A percentile compares a stretch with the other conserved stretches of the same genome.
These are phyloP conservation scores for Saturnispora sanitii DNA, from an alignment of 805 yeast genomes.

Conservation along the genomic window DNA sequence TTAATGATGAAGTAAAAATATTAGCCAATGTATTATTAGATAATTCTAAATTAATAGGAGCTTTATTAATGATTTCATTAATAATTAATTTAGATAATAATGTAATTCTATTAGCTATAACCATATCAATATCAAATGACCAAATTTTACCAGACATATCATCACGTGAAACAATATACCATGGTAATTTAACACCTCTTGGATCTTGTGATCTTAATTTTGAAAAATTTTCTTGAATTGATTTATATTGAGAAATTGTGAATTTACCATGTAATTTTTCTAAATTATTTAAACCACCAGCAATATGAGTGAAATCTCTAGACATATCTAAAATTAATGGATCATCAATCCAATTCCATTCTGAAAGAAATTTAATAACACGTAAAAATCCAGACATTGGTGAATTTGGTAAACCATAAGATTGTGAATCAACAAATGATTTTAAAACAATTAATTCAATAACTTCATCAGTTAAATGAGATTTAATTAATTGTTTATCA, in stretches of 20 bases:
- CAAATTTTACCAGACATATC: conserved; percentile 85
- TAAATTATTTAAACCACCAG: conserved; percentile 17
- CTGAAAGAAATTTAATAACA: conserved; percentile 55
- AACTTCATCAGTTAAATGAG: conserved; percentile 68
- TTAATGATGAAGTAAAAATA: conserved; percentile 70
- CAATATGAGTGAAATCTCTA: conserved; percentile 28
- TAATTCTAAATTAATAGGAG: too few relatives aligned
- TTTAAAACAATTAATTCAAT: conserved; percentile 75
- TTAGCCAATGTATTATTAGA: too few relatives aligned
- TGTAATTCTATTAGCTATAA: conserved; percentile 81
- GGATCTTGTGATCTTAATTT: conserved; percentile 72
- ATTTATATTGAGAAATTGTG: conserved; percentile 50
- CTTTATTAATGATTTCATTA: too few relatives aligned
- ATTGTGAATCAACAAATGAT: conserved; percentile 79
- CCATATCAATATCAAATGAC: conserved; percentile 41
- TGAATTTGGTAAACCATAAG: conserved; percentile 74
- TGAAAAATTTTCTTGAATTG: conserved; percentile 54
- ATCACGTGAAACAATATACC: conserved; percentile 71
- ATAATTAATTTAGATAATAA: conserved; percentile 74
- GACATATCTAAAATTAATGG: conserved; percentile 74
- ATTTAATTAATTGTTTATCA: conserved; percentile 64
- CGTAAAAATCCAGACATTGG: conserved; percentile 75
- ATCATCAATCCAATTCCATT: conserved; percentile 93
- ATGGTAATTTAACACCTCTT: conserved; percentile 64
- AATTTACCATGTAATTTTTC: conserved; percentile 50